Evolutionary conservation across 164 flowering plant species (phyloP).

Genomic region (Litsea cubeba): DNA sequence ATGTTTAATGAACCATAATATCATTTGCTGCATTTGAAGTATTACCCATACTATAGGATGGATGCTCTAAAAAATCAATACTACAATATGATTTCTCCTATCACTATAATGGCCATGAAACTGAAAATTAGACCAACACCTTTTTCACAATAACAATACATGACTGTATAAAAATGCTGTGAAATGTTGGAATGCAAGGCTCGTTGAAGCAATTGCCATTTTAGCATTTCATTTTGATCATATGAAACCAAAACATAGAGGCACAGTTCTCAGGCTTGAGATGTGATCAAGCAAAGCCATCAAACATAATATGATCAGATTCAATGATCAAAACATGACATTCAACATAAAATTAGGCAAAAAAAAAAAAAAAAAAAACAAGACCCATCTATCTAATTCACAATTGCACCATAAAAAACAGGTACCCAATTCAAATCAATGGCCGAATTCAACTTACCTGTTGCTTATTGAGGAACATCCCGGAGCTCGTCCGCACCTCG

Average conservation of each 20-base stretch:
- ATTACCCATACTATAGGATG: no score
- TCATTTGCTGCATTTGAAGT: no score
- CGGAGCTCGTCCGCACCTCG: slow-evolving; percentile 87
- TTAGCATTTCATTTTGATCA: neutral
- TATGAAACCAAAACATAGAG: neutral
- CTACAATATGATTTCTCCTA: no score
- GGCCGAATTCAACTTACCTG: slow-evolving; percentile 50
- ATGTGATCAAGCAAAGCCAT: neutral
- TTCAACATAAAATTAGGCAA: no score
- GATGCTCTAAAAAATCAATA: no score
- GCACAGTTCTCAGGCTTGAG: neutral
- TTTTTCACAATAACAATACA: neutral
- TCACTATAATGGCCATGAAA: no score
- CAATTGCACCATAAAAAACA: neutral
- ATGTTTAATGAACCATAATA: no score
- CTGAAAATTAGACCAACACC: neutral
- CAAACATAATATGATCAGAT: neutral
- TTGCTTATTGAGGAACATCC: slow-evolving; percentile 70
- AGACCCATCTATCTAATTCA: neutral
- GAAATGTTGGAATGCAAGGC: neutral
- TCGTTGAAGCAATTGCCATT: neutral
- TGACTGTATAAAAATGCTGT: neutral
- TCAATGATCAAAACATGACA: no score
- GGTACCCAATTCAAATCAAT: neutral
- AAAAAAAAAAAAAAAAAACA: no score